Conservation (phyloP, 2,329 filamentous ascomycete species). For the Dactylellina sp. region DNA sequence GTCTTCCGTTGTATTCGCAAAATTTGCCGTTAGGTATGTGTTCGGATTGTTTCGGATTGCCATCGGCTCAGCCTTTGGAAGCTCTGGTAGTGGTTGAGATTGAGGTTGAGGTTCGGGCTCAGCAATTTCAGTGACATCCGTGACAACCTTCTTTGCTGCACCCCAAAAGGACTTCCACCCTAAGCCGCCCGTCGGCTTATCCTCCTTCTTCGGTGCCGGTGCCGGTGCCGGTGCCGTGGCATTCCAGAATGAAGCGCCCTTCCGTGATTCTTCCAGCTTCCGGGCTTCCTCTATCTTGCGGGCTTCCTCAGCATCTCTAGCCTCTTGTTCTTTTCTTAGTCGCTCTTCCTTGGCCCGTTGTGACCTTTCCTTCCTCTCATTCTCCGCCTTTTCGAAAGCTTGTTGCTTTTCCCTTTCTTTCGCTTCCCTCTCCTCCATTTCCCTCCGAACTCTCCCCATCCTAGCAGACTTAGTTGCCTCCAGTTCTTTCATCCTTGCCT, state of each 20-base stretch:
- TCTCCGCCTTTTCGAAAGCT: slow-evolving; percentile 21
- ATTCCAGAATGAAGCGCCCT: slow-evolving; percentile 16
- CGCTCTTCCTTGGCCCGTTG: slow-evolving; percentile 23
- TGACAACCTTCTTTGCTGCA: slow-evolving; percentile 42
- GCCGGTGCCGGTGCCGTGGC: slow-evolving; percentile 12
- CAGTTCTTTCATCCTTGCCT: slow-evolving; percentile 9
- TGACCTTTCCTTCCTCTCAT: slow-evolving; percentile 26
- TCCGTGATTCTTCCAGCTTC: slow-evolving; percentile 27
- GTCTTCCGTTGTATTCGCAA: slow-evolving; percentile 19
- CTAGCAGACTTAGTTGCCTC: slow-evolving; percentile 11
- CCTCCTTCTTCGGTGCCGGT: slow-evolving; percentile 38
- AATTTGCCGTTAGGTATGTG: slow-evolving; percentile 39
- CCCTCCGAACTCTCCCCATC: slow-evolving; percentile 18
- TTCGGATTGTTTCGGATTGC: slow-evolving; percentile 31
- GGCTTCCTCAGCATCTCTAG: slow-evolving; percentile 14
- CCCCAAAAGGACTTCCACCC: slow-evolving; percentile 51
- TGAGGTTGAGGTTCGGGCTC: slow-evolving; percentile 19
- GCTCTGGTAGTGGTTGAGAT: slow-evolving; percentile 17
- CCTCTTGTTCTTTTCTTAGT: slow-evolving; percentile 29
- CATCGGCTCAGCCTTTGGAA: slow-evolving; percentile 13
- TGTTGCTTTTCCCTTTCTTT: slow-evolving; percentile 29
- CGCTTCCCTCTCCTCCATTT: slow-evolving; percentile 35
- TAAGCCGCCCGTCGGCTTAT: slow-evolving; percentile 36
- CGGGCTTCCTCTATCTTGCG: slow-evolving; percentile 23
- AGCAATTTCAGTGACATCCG: slow-evolving; percentile 30